These are phyloP conservation scores for Gossypioides kirkii DNA, from an alignment of 345 rosid species.

Conservation along the genomic window DNA sequence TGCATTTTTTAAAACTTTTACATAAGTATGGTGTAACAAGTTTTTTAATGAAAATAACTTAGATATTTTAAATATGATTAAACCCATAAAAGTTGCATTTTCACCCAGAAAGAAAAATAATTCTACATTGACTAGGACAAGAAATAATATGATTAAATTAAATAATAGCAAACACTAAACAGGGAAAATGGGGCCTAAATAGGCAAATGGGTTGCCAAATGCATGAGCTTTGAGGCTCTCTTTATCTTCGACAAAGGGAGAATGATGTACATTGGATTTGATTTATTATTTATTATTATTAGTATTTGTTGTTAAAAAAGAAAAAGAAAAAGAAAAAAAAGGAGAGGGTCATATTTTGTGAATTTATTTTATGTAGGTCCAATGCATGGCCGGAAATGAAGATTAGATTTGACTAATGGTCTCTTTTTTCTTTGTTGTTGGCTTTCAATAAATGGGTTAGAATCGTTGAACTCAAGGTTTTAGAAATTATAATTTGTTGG, in stretches of 20 bases:
- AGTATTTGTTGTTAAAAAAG: too few species aligned
- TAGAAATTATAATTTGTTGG: background rate
- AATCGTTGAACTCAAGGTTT: conserved; percentile 6
- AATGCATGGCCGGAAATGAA: background rate
- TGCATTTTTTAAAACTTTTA: too few species aligned
- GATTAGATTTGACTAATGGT: background rate
- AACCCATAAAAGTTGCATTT: too few species aligned
- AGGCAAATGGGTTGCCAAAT: background rate
- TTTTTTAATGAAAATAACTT: too few species aligned
- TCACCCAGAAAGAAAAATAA: too few species aligned
- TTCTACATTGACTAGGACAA: background rate
- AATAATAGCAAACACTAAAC: background rate
- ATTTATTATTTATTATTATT: background rate
- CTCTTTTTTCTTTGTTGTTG: too few species aligned
- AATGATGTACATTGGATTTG: conserved; percentile 10
- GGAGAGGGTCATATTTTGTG: background rate
- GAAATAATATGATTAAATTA: background rate
- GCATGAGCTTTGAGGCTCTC: background rate
- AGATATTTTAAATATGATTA: too few species aligned
- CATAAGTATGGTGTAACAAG: too few species aligned
- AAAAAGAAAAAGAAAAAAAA: too few species aligned
- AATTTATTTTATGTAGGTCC: background rate
- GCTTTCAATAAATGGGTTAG: background rate
- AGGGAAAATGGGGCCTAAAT: background rate
- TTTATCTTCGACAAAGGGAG: too few species aligned